These are phyloP conservation scores for Cyclotella kingstonii DNA, from an alignment of 108 stramenopile species.

Conservation along the genomic window DNA sequence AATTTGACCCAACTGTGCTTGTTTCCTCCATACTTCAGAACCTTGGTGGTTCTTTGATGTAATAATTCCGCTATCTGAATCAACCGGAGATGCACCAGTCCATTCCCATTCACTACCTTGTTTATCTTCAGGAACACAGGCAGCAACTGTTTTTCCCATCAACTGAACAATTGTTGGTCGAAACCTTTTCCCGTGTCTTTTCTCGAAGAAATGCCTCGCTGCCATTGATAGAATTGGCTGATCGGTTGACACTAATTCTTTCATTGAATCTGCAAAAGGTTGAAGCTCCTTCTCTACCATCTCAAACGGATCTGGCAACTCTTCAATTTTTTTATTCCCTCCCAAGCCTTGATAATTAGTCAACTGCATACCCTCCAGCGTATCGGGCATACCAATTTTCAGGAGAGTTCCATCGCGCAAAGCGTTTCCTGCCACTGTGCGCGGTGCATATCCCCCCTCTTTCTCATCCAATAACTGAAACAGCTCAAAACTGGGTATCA, in stretches of 20 bases:
- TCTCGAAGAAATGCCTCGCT: constrained; percentile 97
- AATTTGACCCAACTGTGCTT: constrained; percentile 93
- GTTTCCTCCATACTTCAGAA: constrained; percentile 80
- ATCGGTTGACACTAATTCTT: constrained; percentile 94
- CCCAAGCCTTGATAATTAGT: constrained; percentile 57
- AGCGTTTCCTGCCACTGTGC: constrained; percentile 60
- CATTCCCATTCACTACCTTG: constrained; percentile 55
- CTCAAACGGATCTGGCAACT: constrained; percentile 83
- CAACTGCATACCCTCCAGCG: constrained; percentile 57
- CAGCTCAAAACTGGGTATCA: constrained; percentile 78
- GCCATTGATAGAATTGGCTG: constrained; percentile 97
- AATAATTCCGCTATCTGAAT: constrained; percentile 61
- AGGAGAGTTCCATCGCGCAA: constrained; percentile 56
- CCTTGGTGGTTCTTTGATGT: constrained; percentile 77
- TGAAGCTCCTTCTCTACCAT: constrained; percentile 90
- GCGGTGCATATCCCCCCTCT: constrained; percentile 73
- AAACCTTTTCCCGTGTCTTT: constrained; percentile 95
- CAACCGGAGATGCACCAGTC: constrained; percentile 75
- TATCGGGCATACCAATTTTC: constrained; percentile 58
- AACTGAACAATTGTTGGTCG: constrained; percentile 95
- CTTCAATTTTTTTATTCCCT: constrained; percentile 61
- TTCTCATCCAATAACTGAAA: constrained; percentile 74
- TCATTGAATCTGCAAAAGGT: constrained; percentile 93
- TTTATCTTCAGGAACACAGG: constrained; percentile 57
- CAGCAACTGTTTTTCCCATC: constrained; percentile 86